A percentile compares a stretch with the other conserved stretches of the same genome.
Conservation (phyloP, 257 asterid species). For the Forsythia viridissima region DNA sequence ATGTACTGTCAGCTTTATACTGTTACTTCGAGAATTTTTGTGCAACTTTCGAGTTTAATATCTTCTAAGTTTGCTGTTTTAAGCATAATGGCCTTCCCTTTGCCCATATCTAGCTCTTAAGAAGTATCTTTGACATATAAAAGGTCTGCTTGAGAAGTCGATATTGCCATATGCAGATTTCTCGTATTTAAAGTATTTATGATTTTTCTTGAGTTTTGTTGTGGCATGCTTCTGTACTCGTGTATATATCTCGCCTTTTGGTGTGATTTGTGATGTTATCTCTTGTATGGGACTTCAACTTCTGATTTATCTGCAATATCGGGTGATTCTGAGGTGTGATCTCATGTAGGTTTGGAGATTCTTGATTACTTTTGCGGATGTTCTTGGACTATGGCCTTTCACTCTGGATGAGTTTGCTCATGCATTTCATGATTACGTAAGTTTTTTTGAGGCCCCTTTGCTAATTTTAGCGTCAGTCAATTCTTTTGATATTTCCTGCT, state of each 20-base stretch:
- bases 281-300: slow-evolving; percentile 10
- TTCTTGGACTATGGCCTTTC: slow-evolving; percentile 92
- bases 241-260: slow-evolving; percentile 6
- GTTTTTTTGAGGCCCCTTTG: slow-evolving; percentile 24
- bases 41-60: not conserved
- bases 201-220: slow-evolving; percentile 1
- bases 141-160: not conserved
- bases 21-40: not conserved
- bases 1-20: not conserved
- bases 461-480: slow-evolving; percentile 7
- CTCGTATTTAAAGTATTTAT: not conserved
- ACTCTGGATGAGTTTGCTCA: slow-evolving; percentile 84
- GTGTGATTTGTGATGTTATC: not conserved
- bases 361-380: slow-evolving; percentile 82
- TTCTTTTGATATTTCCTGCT: slow-evolving; percentile 5
- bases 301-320: slow-evolving; percentile 17
- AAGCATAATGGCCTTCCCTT: not conserved
- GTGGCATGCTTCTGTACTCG: not conserved
- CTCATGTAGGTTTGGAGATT: slow-evolving; percentile 79
- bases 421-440: slow-evolving; percentile 73
- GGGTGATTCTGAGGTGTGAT: slow-evolving; percentile 16
- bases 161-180: not conserved
- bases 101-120: slow-evolving; percentile 5
- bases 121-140: not conserved
- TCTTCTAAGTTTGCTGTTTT: not conserved